A percentile compares a stretch with the other conserved stretches of the same genome.
phyloP scores from a whole-genome alignment of 2,329 filamentous ascomycete species.

The Colletotrichum graminicola region DNA sequence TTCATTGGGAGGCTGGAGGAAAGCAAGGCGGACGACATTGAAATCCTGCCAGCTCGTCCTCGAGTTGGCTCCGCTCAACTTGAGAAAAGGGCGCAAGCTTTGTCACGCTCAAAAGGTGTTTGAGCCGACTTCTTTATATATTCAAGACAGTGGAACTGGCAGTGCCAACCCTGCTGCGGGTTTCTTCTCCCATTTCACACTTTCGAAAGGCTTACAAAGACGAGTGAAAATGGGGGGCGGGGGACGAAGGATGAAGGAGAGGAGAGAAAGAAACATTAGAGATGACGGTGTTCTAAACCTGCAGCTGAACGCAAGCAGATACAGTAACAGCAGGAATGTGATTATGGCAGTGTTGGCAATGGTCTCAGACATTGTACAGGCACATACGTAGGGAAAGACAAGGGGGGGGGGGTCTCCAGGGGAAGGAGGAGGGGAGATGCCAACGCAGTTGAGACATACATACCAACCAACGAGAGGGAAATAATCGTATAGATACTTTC shows the following conservation, averaged over 20 bases:
- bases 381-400: not conserved
- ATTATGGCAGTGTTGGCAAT: not conserved
- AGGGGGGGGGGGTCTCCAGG: not conserved
- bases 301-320: conserved; percentile 7
- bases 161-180: not conserved
- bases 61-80: not conserved
- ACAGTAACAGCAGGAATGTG: not conserved
- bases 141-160: not conserved
- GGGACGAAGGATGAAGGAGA: not conserved
- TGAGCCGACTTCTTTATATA: not conserved
- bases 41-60: not conserved
- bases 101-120: not conserved
- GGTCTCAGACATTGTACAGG: not conserved
- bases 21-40: not conserved
- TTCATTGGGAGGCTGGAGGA: not conserved
- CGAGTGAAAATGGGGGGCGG: not conserved
- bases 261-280: not conserved
- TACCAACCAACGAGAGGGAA: not conserved
- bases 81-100: not conserved
- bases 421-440: not conserved
- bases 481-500: not conserved
- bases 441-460: not conserved
- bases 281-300: not conserved
- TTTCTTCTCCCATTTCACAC: not conserved
- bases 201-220: not conserved